Base-by-base conservation (phyloP, 129 eudicot genomes). In the Arctium minus region DNA sequence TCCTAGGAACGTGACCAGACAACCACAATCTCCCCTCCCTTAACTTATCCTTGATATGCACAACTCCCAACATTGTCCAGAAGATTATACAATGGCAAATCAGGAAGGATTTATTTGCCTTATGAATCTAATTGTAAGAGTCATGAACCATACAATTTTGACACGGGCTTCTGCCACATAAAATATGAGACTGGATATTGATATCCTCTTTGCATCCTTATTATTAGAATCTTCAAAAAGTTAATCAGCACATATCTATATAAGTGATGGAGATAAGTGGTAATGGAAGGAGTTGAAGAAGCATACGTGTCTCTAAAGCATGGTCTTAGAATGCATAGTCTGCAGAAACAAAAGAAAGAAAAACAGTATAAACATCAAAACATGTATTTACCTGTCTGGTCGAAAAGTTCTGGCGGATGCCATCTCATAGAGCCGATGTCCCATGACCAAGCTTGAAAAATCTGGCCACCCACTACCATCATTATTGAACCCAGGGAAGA, bases 401-500 rank as follows among this genome's bases (percentile, higher is more conserved):
- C 97, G 90, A 87, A 87, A 96, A 32, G 99, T 96, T 86, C 94
- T 88, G 35, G 92, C 75, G 48, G 97, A 91, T 8, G 99, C 91
- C 93, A 83, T 84, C 83, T 90, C 91, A 68, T 92, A 92, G 29
- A 93, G 87, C 79, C 99, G 89, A 72, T 96, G 97, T 33, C 99
- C 99, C 97, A 92, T 96, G 2, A 96, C 97, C 89, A 96, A 86
- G 81, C 97, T 87, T 36, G 99, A 87, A 86, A 96, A 96, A 79
- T 95, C 99, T 2, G 97, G 93, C 91, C 87, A 88, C 75, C 94
- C 92, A 42, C 93, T 95, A 44, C 97, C 98, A 65, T 95, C 99
- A 80, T 91, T 90, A 71, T 91, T 88, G 80, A 91, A 93, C 78
- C 99, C 99, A 56, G 99, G 99, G 53, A 93, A 88, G 74, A 90